Conservation (phyloP, 768 basidiomycete species). For the Mycena olivaceomarginata region DNA sequence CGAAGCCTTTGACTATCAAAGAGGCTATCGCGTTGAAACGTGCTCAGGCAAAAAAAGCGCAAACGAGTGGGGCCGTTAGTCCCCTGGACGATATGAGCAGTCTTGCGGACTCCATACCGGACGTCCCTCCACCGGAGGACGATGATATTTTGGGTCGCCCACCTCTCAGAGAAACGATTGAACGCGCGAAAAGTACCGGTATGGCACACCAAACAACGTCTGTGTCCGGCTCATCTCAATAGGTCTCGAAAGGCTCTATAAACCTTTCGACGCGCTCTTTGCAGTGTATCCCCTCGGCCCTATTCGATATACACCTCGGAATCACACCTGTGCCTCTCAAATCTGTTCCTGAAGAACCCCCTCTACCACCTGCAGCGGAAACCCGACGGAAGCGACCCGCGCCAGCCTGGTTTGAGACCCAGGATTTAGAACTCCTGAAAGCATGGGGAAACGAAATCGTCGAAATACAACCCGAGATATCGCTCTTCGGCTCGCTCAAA, state of each 20-base stretch:
- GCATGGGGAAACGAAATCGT: conserved; percentile 88
- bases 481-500: conserved; percentile 89
- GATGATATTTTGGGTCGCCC: conserved; percentile 79
- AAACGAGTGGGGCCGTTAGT: conserved; percentile 48
- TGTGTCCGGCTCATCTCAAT: conserved; percentile 66
- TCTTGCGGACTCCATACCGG: conserved; percentile 71
- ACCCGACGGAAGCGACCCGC: conserved; percentile 62
- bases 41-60: conserved; percentile 84
- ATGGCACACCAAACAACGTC: conserved; percentile 52
- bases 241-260: conserved; percentile 77
- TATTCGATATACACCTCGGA: conserved; percentile 89
- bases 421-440: conserved; percentile 85
- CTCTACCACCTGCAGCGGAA: conserved; percentile 63
- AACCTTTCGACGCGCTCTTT: conserved; percentile 86
- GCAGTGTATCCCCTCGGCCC: conserved; percentile 82
- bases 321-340: conserved; percentile 83
- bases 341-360: conserved; percentile 78
- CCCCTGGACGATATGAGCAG: conserved; percentile 60
- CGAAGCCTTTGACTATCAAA: conserved; percentile 69
- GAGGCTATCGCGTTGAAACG: conserved; percentile 88
- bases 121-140: conserved; percentile 58
- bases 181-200: conserved; percentile 88
- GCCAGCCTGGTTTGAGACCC: conserved; percentile 89
- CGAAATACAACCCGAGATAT: conserved; percentile 89
- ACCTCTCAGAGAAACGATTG: conserved; percentile 84